Evolutionary conservation across 768 basidiomycete genomes (phyloP), one percentile per base, ranked within the genome.

Genomic region (Leccinum ochraceum): DNA sequence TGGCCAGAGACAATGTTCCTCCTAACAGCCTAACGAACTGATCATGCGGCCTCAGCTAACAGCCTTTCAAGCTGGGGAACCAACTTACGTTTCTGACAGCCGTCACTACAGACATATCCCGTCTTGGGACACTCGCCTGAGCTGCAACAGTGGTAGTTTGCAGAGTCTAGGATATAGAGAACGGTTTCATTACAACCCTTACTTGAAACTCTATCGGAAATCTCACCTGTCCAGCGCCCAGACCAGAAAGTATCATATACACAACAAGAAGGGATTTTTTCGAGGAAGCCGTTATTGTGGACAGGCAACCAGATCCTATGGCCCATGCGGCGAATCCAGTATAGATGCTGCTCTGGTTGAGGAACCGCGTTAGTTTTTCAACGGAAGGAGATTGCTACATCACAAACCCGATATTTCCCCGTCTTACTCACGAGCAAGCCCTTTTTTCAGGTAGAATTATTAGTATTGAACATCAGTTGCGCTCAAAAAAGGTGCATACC

Each of bases 81-180:
- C 11, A 13, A 63, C 80, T 37, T 57, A 85, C 85, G 68, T 87
- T 88, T 53, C 86, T 79, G 58, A 85, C 81, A 0, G 84, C 85
- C 0, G 89, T 91, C 0, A 90, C 88, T 9, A 89, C 86, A 1
- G 87, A 86, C 88, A 92, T 90, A 61, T 92, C 89, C 44, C 78
- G 78, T 42, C 89, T 75, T 0, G 83, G 72, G 0, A 92, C 90
- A 26, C 87, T 86, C 0, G 89, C 88, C 68, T 92, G 90, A 7
- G 83, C 86, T 0, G 87, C 87, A 7, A 89, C 83, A 0, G 87
- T 89, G 0, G 86, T 88, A 0, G 86, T 88, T 69, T 84, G 83
- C 14, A 83, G 66, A 0, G 83, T 85, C 82, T 86, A 54, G 24
- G 24, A 16, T 24, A 2, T 17, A 30, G 14, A 51, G 28, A 17